Percentiles rank a stretch among this genome's conserved stretches.
These are phyloP conservation scores for Metschnikowia lachancei DNA, from an alignment of 805 yeast species.

Conservation along the genomic window DNA sequence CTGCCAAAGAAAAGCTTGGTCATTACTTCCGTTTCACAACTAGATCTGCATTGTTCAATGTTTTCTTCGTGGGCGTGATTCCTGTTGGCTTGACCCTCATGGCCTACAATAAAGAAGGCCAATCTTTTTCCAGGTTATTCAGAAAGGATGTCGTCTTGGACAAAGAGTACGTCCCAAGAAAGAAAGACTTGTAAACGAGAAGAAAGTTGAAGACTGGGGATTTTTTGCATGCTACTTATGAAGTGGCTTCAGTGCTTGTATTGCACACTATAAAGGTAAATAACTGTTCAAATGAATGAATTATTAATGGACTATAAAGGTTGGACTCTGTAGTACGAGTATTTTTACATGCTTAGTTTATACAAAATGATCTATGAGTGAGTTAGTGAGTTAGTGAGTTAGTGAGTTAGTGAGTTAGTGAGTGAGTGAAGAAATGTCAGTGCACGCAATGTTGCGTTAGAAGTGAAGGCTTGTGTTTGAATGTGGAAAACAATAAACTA, in stretches of 20 bases:
- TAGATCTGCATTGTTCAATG: constrained; percentile 35
- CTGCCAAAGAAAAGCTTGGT: constrained; percentile 42
- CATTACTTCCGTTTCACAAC: constrained; percentile 43
- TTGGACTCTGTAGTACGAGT: not conserved
- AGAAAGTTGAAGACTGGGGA: not conserved
- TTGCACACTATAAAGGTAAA: constrained; percentile 1
- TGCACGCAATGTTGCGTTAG: not conserved
- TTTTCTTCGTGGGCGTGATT: constrained; percentile 36
- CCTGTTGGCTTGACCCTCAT: constrained; percentile 37
- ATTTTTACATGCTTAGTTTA: not conserved
- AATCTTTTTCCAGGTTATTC: constrained; percentile 31
- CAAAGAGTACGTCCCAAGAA: constrained; percentile 43
- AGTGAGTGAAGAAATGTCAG: not conserved
- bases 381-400: too few species aligned
- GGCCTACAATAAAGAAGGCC: constrained; percentile 42
- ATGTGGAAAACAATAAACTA: not conserved
- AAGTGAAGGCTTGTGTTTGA: not conserved
- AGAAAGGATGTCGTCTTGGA: constrained; percentile 37
- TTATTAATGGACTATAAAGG: not conserved
- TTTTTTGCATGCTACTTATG: constrained; percentile 5
- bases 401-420: too few species aligned
- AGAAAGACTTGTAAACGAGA: constrained; percentile 36
- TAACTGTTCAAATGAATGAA: constrained; percentile 1
- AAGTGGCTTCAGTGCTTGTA: constrained; percentile 1
- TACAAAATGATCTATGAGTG: not conserved